phyloP scores from a whole-genome alignment of 73 alveolate genomes.

The Paramecium caudatum region DNA sequence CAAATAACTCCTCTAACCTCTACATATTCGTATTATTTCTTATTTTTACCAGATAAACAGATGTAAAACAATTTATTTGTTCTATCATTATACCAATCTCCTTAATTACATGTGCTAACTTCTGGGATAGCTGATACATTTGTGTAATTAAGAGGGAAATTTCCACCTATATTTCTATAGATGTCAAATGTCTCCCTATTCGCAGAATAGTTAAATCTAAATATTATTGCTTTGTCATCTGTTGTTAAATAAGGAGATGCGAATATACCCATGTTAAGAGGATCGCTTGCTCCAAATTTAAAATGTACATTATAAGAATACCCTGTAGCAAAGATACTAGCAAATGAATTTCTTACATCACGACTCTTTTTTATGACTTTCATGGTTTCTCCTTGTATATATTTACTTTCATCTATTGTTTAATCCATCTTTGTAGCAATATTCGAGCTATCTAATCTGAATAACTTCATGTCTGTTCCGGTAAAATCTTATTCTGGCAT shows the following conservation, averaged over 20 bases:
- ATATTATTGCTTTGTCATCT: constrained; percentile 28
- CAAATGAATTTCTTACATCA: constrained; percentile 63
- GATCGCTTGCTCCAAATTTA: constrained; percentile 60
- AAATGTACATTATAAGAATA: constrained; percentile 58
- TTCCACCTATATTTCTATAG: constrained; percentile 42
- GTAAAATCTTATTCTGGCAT: constrained; percentile 55
- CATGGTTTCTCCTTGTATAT: constrained; percentile 61
- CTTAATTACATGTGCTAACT: constrained; percentile 51
- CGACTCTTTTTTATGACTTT: constrained; percentile 65
- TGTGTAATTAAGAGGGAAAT: background rate
- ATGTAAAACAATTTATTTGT: constrained; percentile 47
- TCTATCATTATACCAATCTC: constrained; percentile 72
- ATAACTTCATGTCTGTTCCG: constrained; percentile 40
- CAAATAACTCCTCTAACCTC: constrained; percentile 68
- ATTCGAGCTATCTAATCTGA: constrained; percentile 44
- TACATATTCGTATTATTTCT: constrained; percentile 50
- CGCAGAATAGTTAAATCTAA: constrained; percentile 67
- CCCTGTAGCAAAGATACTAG: constrained; percentile 67
- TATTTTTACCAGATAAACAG: constrained; percentile 63
- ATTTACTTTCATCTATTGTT: background rate
- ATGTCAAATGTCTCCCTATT: constrained; percentile 72
- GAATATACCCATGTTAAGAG: constrained; percentile 30
- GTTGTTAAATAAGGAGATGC: constrained; percentile 68
- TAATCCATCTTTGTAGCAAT: background rate
- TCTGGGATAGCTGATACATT: constrained; percentile 14